Percentiles rank a stretch among this genome's conserved stretches.
These are phyloP conservation scores for Liriodendron chinense DNA, from an alignment of 164 flowering plant genomes.

Conservation along the genomic window DNA sequence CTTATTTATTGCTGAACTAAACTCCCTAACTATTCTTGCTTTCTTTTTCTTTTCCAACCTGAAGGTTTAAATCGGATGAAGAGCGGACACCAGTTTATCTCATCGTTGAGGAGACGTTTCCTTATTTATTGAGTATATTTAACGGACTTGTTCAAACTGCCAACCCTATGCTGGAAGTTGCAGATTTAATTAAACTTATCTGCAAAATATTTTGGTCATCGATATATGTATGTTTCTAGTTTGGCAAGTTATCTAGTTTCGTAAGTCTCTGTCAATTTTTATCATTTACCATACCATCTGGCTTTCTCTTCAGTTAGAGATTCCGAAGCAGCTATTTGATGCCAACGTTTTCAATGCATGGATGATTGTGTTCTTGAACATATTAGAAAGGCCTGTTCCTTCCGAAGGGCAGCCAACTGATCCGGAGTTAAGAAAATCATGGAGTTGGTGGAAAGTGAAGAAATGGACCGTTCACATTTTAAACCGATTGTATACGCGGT, in stretches of 20 bases:
- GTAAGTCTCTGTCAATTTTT: neutral
- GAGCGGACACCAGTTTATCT: slow-evolving; percentile 86
- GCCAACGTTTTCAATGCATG: slow-evolving; percentile 88
- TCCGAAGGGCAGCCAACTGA: slow-evolving; percentile 92
- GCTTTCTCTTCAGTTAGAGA: slow-evolving; percentile 66
- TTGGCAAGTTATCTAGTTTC: neutral
- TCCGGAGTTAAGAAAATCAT: slow-evolving; percentile 85
- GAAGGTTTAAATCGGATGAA: slow-evolving; percentile 96
- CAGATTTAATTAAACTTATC: slow-evolving; percentile 88
- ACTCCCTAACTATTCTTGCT: neutral
- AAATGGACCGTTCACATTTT: slow-evolving; percentile 98
- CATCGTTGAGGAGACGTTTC: slow-evolving; percentile 94
- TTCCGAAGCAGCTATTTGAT: slow-evolving; percentile 89
- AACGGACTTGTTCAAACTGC: slow-evolving; percentile 73
- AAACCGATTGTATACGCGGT: slow-evolving; percentile 92
- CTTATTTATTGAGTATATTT: slow-evolving; percentile 72
- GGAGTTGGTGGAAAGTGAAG: slow-evolving; percentile 99
- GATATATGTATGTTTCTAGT: slow-evolving; percentile 68
- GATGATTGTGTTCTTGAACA: slow-evolving; percentile 86
- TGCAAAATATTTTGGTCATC: slow-evolving; percentile 99
- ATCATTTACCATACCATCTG: neutral
- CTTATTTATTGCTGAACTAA: neutral
- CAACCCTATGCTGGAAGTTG: slow-evolving; percentile 77
- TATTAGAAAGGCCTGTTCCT: slow-evolving; percentile 95
- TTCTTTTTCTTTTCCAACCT: slow-evolving; percentile 8